Percentiles rank a stretch among this genome's conserved stretches.
Conservation (phyloP, 2,329 filamentous ascomycete genomes). For the Pseudogymnoascus sp. region DNA sequence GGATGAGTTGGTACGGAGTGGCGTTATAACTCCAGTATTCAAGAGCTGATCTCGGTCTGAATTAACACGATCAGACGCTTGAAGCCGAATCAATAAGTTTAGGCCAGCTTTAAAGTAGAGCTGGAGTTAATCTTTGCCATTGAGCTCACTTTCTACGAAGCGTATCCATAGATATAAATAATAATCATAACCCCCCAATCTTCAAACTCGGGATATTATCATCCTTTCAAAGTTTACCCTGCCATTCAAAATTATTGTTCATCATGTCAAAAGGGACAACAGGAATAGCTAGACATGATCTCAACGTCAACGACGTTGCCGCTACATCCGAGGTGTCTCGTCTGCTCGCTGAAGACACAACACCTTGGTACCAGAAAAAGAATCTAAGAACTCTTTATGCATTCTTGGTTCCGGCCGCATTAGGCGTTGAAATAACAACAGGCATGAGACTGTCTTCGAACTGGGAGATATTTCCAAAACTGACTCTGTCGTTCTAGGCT, state of each 20-base stretch:
- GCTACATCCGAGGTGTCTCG: not conserved
- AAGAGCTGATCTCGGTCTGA: not conserved
- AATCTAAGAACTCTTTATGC: conserved; percentile 20
- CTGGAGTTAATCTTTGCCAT: not conserved
- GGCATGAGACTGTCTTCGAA: not conserved
- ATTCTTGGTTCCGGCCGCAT: conserved; percentile 14
- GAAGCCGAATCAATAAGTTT: not conserved
- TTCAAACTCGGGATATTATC: not conserved
- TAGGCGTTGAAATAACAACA: conserved; percentile 20
- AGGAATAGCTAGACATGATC: not conserved
- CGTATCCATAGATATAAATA: not conserved
- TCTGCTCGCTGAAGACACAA: conserved; percentile 13
- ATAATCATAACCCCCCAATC: not conserved
- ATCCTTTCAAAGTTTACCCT: not conserved
- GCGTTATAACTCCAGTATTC: not conserved
- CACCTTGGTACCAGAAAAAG: conserved; percentile 21
- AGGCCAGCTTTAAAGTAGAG: not conserved
- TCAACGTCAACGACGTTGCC: not conserved
- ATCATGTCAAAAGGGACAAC: not conserved
- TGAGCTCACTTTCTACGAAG: not conserved
- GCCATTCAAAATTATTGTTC: not conserved
- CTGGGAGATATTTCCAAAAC: not conserved
- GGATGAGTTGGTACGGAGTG: not conserved
- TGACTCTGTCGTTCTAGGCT: conserved; percentile 10
- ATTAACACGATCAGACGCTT: not conserved